These are phyloP conservation scores for Sclerotinia spermophila DNA, from an alignment of 2,329 filamentous ascomycete species.

Conservation along the genomic window DNA sequence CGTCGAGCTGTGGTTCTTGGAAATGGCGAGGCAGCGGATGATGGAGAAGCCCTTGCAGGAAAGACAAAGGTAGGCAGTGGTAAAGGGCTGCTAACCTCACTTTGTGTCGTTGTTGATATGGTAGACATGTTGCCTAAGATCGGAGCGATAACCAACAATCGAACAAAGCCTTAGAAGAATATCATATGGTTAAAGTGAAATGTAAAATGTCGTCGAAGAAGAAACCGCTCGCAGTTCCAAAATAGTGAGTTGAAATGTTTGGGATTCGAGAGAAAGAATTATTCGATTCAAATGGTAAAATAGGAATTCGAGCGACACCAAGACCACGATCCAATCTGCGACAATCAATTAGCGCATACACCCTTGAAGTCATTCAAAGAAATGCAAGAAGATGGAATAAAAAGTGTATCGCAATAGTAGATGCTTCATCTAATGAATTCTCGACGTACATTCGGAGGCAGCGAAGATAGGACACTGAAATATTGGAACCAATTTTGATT, in stretches of 20 bases:
- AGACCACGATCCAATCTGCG: slow-evolving; percentile 18
- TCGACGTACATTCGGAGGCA: slow-evolving; percentile 9
- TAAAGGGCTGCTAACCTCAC: slow-evolving; percentile 20
- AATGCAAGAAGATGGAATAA: background rate
- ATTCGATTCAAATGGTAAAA: background rate
- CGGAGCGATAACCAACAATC: slow-evolving; percentile 18
- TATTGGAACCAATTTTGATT: background rate
- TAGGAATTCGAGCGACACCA: slow-evolving; percentile 11
- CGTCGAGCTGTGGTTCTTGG: slow-evolving; percentile 49
- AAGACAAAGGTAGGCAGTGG: slow-evolving; percentile 33
- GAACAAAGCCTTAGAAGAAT: slow-evolving; percentile 6
- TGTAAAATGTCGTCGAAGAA: background rate
- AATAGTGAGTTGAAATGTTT: background rate
- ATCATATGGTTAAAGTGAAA: slow-evolving; percentile 17
- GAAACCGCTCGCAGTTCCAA: slow-evolving; percentile 15
- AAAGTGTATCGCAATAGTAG: background rate
- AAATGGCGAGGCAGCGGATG: slow-evolving; percentile 26
- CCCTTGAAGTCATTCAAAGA: background rate
- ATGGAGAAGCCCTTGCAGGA: slow-evolving; percentile 26
- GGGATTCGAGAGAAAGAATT: background rate
- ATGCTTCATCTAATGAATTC: background rate
- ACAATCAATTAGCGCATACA: slow-evolving; percentile 10
- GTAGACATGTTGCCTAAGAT: slow-evolving; percentile 19
- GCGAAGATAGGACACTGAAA: background rate
- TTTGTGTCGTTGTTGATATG: slow-evolving; percentile 11